Evolutionary conservation across 345 rosid species (phyloP), one percentile per base, ranked within the genome.

Genomic region (Gossypium arboreum): DNA sequence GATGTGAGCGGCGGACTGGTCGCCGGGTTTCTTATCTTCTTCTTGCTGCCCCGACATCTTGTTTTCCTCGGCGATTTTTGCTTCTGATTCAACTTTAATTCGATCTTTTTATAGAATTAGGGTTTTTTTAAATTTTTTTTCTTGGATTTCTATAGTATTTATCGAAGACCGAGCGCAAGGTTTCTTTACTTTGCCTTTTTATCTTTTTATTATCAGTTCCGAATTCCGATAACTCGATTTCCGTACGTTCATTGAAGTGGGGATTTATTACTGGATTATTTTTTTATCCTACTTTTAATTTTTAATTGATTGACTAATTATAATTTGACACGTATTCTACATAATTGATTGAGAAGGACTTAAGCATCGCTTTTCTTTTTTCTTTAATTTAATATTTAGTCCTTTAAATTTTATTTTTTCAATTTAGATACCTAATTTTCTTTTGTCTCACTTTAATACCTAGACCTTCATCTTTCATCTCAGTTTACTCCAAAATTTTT

Each of bases 11-110:
- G 89, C 78, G 17, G 73, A 70, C 75, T 88, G 89, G 29, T 90
- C 98, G 69, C 80, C 86, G 25, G 94, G 94, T 86, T 91, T 90
- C 92, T 91, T 93, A 55, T 88, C 97, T 76, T 88, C 90, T 72
- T 91, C 96, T 68, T 78, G 83, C 45, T 63, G 63, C 24, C 56
- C 75, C 4, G 75, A 73, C 75, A 73, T 70, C 2, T 34, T n/a
- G 7, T 15, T 29, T 34, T 43, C 15, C 64, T 70, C 2, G 2
- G 10, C 12, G n/a, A 70, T 70, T 70, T n/a, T 47, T 29, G 48
- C 24, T 29, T 52, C 24, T 15, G 24, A 29, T 29, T 27, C 45
- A 5, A 4, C 25, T 15, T 25, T 11, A 52, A n/a, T 29, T 70
- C 48, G 61, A 52, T 52, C 6, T 2, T 66, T 34, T 54, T 70